A percentile compares a stretch with the other conserved stretches of the same genome.
phyloP scores from a whole-genome alignment of 169 alveolate genomes.

The Besnoitia besnoiti region DNA sequence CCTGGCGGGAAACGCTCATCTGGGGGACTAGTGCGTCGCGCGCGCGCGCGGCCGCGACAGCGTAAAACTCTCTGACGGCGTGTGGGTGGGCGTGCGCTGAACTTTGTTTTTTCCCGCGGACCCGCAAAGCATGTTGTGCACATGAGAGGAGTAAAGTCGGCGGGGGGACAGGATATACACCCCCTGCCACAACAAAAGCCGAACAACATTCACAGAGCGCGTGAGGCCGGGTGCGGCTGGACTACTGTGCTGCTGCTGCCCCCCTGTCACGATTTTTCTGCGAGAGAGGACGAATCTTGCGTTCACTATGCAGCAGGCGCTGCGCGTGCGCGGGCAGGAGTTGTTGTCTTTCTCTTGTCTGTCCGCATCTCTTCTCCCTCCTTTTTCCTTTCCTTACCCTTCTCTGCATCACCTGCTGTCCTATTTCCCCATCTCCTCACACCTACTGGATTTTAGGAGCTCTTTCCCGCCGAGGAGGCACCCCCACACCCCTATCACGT shows the following conservation, averaged over 20 bases:
- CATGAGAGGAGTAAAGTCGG: neutral
- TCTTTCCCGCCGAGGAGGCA: neutral
- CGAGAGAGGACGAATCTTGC: neutral
- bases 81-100: neutral
- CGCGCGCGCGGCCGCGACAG: neutral
- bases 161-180: neutral
- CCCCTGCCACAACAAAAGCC: neutral
- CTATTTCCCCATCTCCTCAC: neutral
- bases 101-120: too few species aligned
- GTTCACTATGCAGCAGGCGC: constrained; percentile 4
- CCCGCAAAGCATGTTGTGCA: too few species aligned
- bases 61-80: neutral
- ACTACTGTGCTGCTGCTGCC: neutral
- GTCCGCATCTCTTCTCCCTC: neutral
- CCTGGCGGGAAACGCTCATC: too few species aligned
- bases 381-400: neutral
- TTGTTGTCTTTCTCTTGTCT: constrained; percentile 5
- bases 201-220: neutral
- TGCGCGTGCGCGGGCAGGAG: constrained; percentile 7
- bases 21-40: neutral
- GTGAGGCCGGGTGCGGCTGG: neutral
- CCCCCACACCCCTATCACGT: constrained; percentile 3
- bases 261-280: neutral
- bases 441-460: neutral
- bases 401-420: neutral